These are phyloP conservation scores for Mycena vulgaris DNA, from an alignment of 768 basidiomycete species.

Conservation along the genomic window DNA sequence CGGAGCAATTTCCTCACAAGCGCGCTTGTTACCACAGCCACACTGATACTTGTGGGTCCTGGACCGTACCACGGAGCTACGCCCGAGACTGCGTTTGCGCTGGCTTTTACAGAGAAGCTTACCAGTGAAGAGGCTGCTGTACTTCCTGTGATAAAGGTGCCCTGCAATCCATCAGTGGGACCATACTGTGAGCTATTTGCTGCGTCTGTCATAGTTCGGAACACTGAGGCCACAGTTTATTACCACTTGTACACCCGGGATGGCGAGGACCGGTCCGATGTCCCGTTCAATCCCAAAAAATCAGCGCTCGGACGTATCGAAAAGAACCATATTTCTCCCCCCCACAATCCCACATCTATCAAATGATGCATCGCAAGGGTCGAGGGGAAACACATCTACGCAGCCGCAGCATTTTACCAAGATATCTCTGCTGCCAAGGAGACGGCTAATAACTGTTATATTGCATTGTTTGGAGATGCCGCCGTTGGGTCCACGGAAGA, in stretches of 20 bases:
- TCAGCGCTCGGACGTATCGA: conserved; percentile 1
- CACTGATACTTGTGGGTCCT: neutral
- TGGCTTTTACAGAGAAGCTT: neutral
- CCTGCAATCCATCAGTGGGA: neutral
- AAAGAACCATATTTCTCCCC: neutral
- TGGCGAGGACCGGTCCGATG: neutral
- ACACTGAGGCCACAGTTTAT: conserved; percentile 3
- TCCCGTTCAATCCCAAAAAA: neutral
- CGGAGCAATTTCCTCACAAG: neutral
- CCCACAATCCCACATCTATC: neutral
- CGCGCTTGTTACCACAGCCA: neutral
- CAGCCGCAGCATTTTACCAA: neutral
- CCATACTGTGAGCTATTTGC: conserved; percentile 3
- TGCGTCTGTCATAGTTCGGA: too few species aligned
- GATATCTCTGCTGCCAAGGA: neutral
- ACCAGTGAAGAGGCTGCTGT: neutral
- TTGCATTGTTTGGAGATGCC: neutral
- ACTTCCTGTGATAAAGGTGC: neutral
- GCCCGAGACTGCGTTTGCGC: neutral
- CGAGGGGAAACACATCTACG: conserved; percentile 4
- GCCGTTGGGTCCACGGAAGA: neutral
- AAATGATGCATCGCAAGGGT: conserved; percentile 6
- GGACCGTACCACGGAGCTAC: neutral
- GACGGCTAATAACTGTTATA: neutral
- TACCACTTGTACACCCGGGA: conserved; percentile 5